These are phyloP conservation scores for Hypericum androsaemum DNA, from an alignment of 345 rosid species.

Conservation along the genomic window DNA sequence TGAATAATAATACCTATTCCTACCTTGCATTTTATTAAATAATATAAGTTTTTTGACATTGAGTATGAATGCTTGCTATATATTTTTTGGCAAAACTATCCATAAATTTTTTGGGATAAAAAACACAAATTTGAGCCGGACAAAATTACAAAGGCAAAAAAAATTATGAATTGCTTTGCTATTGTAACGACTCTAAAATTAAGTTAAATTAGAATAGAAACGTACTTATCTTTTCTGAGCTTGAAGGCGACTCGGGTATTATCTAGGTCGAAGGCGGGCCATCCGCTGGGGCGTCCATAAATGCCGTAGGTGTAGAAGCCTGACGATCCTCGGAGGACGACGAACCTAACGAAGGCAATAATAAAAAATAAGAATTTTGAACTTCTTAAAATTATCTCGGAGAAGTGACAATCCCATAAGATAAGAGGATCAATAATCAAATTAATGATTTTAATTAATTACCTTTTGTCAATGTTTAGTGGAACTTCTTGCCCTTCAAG, in stretches of 20 bases:
- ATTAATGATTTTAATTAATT: conserved; percentile 12
- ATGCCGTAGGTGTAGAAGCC: background rate
- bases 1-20: too few relatives aligned
- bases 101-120: too few relatives aligned
- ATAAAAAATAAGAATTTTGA: background rate
- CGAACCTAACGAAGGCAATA: conserved; percentile 2
- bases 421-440: background rate
- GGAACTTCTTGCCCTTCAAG: conserved; percentile 2
- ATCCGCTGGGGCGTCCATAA: background rate
- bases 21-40: too few relatives aligned
- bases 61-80: too few relatives aligned
- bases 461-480: background rate
- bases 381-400: background rate
- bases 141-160: too few relatives aligned
- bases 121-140: too few relatives aligned
- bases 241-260: conserved; percentile 5
- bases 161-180: too few relatives aligned
- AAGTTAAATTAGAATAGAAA: background rate
- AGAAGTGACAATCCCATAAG: conserved; percentile 4
- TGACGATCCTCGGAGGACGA: conserved; percentile 9
- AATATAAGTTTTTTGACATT: too few relatives aligned
- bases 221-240: conserved; percentile 7
- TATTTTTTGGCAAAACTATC: too few relatives aligned
- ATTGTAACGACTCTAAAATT: too few relatives aligned
- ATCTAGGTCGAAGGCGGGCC: conserved; percentile 1